Evolutionary conservation across 768 basidiomycete genomes (phyloP).

Genomic region (Leccinum incarnatum): DNA sequence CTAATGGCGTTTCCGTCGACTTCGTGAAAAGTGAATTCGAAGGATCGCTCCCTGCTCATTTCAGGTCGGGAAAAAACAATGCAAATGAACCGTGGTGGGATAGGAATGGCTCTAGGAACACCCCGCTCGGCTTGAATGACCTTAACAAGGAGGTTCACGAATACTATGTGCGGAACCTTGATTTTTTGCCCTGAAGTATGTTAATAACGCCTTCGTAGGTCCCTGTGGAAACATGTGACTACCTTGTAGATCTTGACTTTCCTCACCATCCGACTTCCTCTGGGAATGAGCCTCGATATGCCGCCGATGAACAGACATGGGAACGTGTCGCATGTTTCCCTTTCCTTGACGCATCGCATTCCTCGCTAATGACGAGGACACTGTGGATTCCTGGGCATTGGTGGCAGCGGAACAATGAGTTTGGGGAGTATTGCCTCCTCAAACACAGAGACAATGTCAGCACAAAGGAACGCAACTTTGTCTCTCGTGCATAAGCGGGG

Average conservation of each 20-base stretch:
- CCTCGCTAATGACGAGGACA: constrained; percentile 66
- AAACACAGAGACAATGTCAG: constrained; percentile 47
- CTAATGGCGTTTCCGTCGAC: constrained; percentile 75
- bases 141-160: constrained; percentile 75
- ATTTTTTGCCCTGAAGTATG: not conserved
- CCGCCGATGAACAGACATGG: constrained; percentile 64
- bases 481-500: constrained; percentile 4
- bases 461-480: constrained; percentile 25
- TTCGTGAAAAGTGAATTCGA: constrained; percentile 92
- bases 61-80: constrained; percentile 36
- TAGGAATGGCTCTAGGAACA: constrained; percentile 56
- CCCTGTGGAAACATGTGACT: constrained; percentile 72
- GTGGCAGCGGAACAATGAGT: constrained; percentile 71
- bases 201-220: constrained; percentile 45
- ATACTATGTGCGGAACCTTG: constrained; percentile 63
- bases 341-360: constrained; percentile 82
- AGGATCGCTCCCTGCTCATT: constrained; percentile 85
- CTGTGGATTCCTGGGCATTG: constrained; percentile 74
- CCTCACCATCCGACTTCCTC: constrained; percentile 61
- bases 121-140: constrained; percentile 78
- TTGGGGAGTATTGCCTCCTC: constrained; percentile 90
- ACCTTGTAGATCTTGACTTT: constrained; percentile 88
- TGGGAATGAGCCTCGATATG: constrained; percentile 76
- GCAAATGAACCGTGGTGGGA: constrained; percentile 30
- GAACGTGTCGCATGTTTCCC: constrained; percentile 75